These are phyloP conservation scores for Alternaria novae-zelandiae DNA, from an alignment of 2,329 filamentous ascomycete genomes.

Conservation along the genomic window DNA sequence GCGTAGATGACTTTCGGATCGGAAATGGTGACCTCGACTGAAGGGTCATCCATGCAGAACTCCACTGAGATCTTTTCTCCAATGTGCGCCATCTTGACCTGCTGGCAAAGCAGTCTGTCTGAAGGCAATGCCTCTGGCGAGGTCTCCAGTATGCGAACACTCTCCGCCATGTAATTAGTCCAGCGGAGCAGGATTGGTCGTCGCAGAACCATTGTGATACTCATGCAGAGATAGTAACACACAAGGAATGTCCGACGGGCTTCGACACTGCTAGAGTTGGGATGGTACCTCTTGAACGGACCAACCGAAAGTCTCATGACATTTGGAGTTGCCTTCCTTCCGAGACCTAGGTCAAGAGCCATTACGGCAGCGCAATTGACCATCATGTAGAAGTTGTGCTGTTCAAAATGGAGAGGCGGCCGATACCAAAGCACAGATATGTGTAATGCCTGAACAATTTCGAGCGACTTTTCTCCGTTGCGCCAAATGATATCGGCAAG, in stretches of 20 bases:
- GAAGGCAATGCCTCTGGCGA: slow-evolving; percentile 64
- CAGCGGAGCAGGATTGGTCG: slow-evolving; percentile 65
- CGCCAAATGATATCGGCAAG: slow-evolving; percentile 78
- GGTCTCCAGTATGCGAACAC: slow-evolving; percentile 62
- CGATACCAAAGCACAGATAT: slow-evolving; percentile 84
- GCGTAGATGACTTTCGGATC: slow-evolving; percentile 63
- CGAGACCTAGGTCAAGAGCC: slow-evolving; percentile 83
- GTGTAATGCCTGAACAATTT: slow-evolving; percentile 80
- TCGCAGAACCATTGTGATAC: slow-evolving; percentile 64
- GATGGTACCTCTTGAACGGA: slow-evolving; percentile 42
- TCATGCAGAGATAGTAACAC: slow-evolving; percentile 66
- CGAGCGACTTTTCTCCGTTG: slow-evolving; percentile 79
- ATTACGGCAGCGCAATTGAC: slow-evolving; percentile 82
- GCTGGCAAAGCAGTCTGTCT: slow-evolving; percentile 63
- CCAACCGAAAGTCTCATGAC: slow-evolving; percentile 45
- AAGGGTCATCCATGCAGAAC: slow-evolving; percentile 63
- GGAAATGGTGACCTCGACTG: slow-evolving; percentile 58
- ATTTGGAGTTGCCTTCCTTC: slow-evolving; percentile 59
- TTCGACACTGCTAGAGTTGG: slow-evolving; percentile 62
- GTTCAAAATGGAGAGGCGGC: slow-evolving; percentile 81
- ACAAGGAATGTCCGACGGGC: slow-evolving; percentile 65
- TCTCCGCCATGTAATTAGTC: slow-evolving; percentile 69
- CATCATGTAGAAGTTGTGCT: slow-evolving; percentile 89
- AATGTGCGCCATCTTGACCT: slow-evolving; percentile 64
- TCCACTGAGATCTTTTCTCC: slow-evolving; percentile 63